These are phyloP conservation scores for Lodderomyces elongisporus DNA, from an alignment of 1,139 yeast genomes.

Conservation along the genomic window DNA sequence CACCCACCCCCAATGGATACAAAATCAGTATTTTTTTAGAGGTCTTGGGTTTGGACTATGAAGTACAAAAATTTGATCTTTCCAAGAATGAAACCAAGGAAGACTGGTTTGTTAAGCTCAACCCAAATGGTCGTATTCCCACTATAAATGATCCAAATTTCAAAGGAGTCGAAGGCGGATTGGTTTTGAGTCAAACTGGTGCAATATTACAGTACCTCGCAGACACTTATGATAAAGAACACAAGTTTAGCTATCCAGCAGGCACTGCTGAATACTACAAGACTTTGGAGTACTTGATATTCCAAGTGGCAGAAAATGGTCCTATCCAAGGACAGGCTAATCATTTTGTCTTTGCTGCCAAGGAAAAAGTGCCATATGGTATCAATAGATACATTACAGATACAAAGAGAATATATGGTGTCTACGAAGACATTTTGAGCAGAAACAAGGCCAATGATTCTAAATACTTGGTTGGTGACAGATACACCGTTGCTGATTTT, in stretches of 20 bases:
- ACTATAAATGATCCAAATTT: slow-evolving; percentile 41
- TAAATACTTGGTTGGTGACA: slow-evolving; percentile 46
- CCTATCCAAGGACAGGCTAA: slow-evolving; percentile 59
- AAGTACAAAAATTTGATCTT: slow-evolving; percentile 39
- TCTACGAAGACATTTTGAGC: slow-evolving; percentile 44
- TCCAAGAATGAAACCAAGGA: slow-evolving; percentile 39
- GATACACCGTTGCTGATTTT: slow-evolving; percentile 51
- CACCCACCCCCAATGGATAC: slow-evolving; percentile 54
- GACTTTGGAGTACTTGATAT: slow-evolving; percentile 46
- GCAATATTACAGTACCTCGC: slow-evolving; percentile 54
- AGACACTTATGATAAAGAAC: slow-evolving; percentile 52
- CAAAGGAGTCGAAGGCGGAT: slow-evolving; percentile 17
- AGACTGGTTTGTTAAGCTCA: slow-evolving; percentile 49
- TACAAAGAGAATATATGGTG: slow-evolving; percentile 48
- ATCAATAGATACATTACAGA: slow-evolving; percentile 47
- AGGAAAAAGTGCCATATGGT: slow-evolving; percentile 49
- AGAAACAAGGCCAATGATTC: slow-evolving; percentile 24
- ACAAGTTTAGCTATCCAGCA: slow-evolving; percentile 41
- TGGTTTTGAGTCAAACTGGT: slow-evolving; percentile 51
- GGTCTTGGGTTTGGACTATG: slow-evolving; percentile 43
- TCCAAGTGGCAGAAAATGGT: slow-evolving; percentile 57
- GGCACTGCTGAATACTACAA: slow-evolving; percentile 47
- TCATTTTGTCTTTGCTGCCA: slow-evolving; percentile 41
- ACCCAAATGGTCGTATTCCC: slow-evolving; percentile 64
- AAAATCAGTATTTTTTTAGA: slow-evolving; percentile 48